Base-by-base conservation (phyloP, 2,329 filamentous ascomycete species). In the Colletotrichum chrysophilum region DNA sequence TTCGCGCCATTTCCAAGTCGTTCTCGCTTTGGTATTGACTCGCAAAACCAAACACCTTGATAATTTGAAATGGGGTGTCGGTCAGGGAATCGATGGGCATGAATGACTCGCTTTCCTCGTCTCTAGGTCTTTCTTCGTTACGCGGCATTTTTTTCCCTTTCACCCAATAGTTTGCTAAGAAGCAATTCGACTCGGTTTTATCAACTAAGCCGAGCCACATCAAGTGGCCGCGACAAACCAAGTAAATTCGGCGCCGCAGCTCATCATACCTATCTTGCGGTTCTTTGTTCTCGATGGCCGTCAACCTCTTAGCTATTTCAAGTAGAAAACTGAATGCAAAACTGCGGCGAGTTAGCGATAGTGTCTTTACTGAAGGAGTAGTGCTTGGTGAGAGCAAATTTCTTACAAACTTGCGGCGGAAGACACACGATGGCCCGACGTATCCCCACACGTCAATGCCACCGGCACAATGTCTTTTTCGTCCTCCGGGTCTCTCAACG, bases 101-200 rank as follows among this genome's bases (percentile, higher is more conserved):
- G 4, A 36, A 36, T 1, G 32, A 38, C 10, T n/a, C n/a, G 13
- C n/a, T 48, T 21, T 21, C 2, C 43, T 21, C 21, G n/a, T n/a
- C n/a, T n/a, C n/a, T n/a, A n/a, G n/a, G n/a, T n/a, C n/a, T n/a
- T n/a, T n/a, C n/a, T n/a, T n/a, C n/a, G n/a, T n/a, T n/a, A n/a
- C n/a, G n/a, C n/a, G n/a, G 2, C 34, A 36, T 65, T 1, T 4
- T 7, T 4, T 4, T 26, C 0, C 34, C 30, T 1, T 21, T n/a
- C 0, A 26, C n/a, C 61, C 61, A 65, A 14, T 65, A 43, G 34
- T 28, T 38, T 1, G 61, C 30, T 16, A 6, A 21, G 7, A 65
- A 34, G 12, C 32, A 34, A 4, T 26, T 26, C 26, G 26, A 26
- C 5, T 34, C 52, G 0, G 52, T 56, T 4, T 28, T 58, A 2